Percentiles rank a stretch among this genome's conserved stretches.
Conservation (phyloP, 371 early-diverging fungal species). For the Mucor lusitanicus region DNA sequence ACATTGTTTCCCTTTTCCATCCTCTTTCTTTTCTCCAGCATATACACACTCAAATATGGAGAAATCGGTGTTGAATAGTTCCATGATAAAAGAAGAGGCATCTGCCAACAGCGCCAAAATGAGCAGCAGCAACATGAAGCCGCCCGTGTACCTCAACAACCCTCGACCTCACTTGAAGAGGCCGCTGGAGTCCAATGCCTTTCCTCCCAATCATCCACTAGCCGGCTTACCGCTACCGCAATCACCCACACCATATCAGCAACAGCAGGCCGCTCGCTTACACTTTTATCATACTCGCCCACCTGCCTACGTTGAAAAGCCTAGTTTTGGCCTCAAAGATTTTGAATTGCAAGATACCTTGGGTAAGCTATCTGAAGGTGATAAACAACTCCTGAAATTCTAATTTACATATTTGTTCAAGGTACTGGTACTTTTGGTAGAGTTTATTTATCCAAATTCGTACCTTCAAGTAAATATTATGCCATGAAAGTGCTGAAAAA, state of each 20-base stretch:
- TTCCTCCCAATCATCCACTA: constrained; percentile 33
- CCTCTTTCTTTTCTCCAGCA: neutral
- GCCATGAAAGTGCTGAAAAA: constrained; percentile 96
- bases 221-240: constrained; percentile 23
- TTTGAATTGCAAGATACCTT: constrained; percentile 50
- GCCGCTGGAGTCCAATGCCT: constrained; percentile 11
- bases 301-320: constrained; percentile 43
- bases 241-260: constrained; percentile 27
- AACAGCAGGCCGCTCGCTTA: constrained; percentile 39
- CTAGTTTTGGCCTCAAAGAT: constrained; percentile 44
- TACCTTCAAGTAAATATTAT: constrained; percentile 72
- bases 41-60: neutral
- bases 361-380: constrained; percentile 16
- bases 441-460: constrained; percentile 81
- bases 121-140: constrained; percentile 2
- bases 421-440: constrained; percentile 96
- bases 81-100: constrained; percentile 4
- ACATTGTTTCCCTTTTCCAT: constrained; percentile 1
- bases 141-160: constrained; percentile 20
- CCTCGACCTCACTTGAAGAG: constrained; percentile 25
- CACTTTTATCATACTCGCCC: constrained; percentile 45
- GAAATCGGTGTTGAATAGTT: constrained; percentile 6
- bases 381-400: neutral
- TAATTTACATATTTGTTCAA: constrained; percentile 15
- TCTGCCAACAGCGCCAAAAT: neutral